A percentile compares a stretch with the other conserved stretches of the same genome.
Evolutionary conservation across 257 asterid species (phyloP).

Genomic region (Forsythia viridissima): DNA sequence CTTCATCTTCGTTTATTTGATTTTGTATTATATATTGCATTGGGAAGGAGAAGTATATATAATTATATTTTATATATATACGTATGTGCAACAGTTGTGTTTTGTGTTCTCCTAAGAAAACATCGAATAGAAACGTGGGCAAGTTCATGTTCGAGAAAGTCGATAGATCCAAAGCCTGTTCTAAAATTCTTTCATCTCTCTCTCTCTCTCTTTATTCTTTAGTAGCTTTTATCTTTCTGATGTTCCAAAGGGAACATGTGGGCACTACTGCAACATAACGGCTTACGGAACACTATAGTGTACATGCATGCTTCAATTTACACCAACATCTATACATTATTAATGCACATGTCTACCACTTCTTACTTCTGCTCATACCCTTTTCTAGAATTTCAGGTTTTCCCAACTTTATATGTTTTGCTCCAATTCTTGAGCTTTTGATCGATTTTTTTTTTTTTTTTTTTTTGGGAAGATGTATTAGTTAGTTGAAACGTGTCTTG

Average conservation of each 20-base stretch:
- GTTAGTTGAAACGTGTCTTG: background rate
- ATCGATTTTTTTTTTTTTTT: too few relatives aligned
- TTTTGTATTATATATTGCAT: slow-evolving; percentile 7
- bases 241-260: slow-evolving; percentile 54
- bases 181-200: slow-evolving; percentile 15
- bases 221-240: slow-evolving; percentile 30
- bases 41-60: slow-evolving; percentile 25
- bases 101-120: background rate
- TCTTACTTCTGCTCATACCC: background rate
- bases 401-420: background rate
- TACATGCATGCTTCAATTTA: slow-evolving; percentile 31
- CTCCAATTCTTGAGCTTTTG: background rate
- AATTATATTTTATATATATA: too few relatives aligned
- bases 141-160: slow-evolving; percentile 31
- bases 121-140: background rate
- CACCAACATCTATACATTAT: slow-evolving; percentile 26
- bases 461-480: too few relatives aligned
- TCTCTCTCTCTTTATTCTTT: background rate
- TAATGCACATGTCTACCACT: slow-evolving; percentile 8
- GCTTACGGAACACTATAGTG: slow-evolving; percentile 14
- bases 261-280: slow-evolving; percentile 42
- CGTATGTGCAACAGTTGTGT: background rate
- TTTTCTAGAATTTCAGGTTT: background rate
- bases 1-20: slow-evolving; percentile 28
- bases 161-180: slow-evolving; percentile 44